Conservation (phyloP, 2,329 filamentous ascomycete species). For the Myriosclerotinia duriaeana region DNA sequence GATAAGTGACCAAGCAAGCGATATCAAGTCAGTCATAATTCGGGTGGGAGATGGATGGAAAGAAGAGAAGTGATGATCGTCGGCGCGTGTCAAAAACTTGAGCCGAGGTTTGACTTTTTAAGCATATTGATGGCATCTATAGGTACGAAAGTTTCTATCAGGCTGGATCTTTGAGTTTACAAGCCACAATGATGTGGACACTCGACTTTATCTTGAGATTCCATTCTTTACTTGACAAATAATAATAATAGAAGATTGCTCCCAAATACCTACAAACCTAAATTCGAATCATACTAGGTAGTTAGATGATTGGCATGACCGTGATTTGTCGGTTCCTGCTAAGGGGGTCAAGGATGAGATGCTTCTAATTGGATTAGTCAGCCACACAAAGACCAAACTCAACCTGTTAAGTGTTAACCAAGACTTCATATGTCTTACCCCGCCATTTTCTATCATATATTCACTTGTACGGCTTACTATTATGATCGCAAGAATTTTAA, state of each 20-base stretch:
- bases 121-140: not conserved
- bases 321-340: not conserved
- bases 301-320: not conserved
- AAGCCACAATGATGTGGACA: not conserved
- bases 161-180: not conserved
- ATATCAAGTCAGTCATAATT: not conserved
- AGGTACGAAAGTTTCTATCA: not conserved
- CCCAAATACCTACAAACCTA: not conserved
- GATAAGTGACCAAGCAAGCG: constrained; percentile 44
- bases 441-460: not conserved
- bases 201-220: not conserved
- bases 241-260: not conserved
- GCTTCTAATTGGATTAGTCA: not conserved
- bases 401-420: too few species aligned
- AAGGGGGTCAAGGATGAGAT: not conserved
- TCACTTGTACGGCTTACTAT: not conserved
- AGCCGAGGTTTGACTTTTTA: not conserved
- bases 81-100: not conserved
- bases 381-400: not conserved
- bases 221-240: not conserved
- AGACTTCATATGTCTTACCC: too few species aligned
- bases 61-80: not conserved
- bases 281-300: not conserved
- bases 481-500: not conserved
- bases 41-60: not conserved